Percentiles rank a stretch among this genome's conserved stretches.
Evolutionary conservation across 257 asterid genomes (phyloP).

Genomic region (Solanum clarkiae): DNA sequence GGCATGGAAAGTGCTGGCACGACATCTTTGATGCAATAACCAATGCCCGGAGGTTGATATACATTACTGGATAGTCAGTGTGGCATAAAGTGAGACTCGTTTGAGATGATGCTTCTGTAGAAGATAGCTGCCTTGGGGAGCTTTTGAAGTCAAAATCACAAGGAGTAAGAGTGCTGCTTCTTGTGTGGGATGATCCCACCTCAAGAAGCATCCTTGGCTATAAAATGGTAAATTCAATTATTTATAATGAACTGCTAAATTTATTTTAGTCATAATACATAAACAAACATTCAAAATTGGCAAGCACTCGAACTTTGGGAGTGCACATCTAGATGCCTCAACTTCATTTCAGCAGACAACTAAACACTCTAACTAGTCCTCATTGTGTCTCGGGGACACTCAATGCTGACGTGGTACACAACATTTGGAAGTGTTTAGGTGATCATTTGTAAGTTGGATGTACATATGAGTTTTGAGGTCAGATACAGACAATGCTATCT

Average conservation of each 20-base stretch:
- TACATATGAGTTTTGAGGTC: not conserved
- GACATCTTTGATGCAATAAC: slow-evolving; percentile 85
- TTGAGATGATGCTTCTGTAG: slow-evolving; percentile 54
- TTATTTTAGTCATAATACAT: not conserved
- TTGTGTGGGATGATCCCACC: slow-evolving; percentile 81
- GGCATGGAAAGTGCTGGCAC: slow-evolving; percentile 90
- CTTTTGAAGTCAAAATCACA: slow-evolving; percentile 85
- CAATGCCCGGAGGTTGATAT: slow-evolving; percentile 65
- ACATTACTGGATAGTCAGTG: slow-evolving; percentile 95
- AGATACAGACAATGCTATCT: not conserved
- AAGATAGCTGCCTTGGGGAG: slow-evolving; percentile 66
- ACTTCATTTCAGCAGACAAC: too few species aligned
- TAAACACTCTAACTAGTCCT: not conserved
- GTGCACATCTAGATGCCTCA: too few species aligned
- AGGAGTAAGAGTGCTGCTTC: slow-evolving; percentile 97
- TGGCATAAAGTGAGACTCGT: slow-evolving; percentile 91
- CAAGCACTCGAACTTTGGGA: too few species aligned
- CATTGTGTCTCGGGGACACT: not conserved
- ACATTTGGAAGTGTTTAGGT: not conserved
- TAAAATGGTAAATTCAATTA: slow-evolving; percentile 48
- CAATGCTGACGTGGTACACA: not conserved
- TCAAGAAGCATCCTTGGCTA: slow-evolving; percentile 91
- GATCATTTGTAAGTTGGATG: not conserved
- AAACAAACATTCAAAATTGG: not conserved
- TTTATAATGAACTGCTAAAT: not conserved